These are phyloP conservation scores for Cyclotella atomus DNA, from an alignment of 108 stramenopile genomes.

Conservation along the genomic window DNA sequence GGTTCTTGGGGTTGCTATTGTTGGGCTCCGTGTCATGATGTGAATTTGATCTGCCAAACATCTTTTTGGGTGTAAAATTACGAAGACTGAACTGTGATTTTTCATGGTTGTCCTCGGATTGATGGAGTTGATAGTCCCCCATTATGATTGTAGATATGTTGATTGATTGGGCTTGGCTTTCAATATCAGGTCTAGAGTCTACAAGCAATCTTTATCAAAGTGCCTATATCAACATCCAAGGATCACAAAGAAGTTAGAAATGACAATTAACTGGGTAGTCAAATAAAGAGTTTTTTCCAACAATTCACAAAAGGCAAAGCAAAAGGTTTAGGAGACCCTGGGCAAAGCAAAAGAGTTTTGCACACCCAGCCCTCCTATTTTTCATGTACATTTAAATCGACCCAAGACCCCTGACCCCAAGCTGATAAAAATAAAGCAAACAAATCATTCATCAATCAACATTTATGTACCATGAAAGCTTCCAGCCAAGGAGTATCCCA, in stretches of 20 bases:
- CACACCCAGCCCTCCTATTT: no score
- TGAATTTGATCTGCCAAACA: slow-evolving; percentile 3
- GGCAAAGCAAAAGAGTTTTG: no score
- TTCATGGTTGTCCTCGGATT: neutral
- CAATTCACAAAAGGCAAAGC: neutral
- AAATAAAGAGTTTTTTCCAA: neutral
- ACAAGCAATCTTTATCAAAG: neutral
- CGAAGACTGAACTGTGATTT: neutral
- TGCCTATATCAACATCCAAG: neutral
- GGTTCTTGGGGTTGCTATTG: neutral
- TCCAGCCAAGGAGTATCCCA: no score
- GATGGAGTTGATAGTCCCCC: slow-evolving; percentile 4
- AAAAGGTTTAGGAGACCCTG: neutral
- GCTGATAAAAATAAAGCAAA: no score
- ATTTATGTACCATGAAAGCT: no score
- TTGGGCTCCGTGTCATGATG: neutral
- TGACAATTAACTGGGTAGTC: neutral
- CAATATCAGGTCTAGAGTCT: no score
- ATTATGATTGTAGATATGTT: neutral
- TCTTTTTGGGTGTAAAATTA: neutral
- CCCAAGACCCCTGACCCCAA: no score
- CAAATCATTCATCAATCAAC: no score
- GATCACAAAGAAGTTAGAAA: neutral
- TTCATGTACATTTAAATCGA: no score
- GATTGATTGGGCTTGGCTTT: neutral